Evolutionary conservation across 352 stramenopile genomes (phyloP), one percentile per base, ranked within the genome.

Genomic region (Phytophthora idaei): DNA sequence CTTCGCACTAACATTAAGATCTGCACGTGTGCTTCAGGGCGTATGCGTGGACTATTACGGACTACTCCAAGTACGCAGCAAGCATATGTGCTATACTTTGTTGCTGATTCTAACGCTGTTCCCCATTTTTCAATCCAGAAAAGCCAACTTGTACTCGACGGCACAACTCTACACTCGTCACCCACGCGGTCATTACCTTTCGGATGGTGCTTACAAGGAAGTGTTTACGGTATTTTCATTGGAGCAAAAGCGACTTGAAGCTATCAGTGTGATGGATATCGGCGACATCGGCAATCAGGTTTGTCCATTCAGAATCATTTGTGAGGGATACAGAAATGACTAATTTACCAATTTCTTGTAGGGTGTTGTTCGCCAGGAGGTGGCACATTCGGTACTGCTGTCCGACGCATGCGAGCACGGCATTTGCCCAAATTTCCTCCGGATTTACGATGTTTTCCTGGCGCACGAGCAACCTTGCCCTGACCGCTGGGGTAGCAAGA

Each of bases 341-440:
- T 45, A 17, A 42, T 3, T 45, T 7, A 15, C 12, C 14, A 25
- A 44, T 57, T 53, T 57, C 11, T 41, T 61, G 6, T 59, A 95
- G 85, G 74, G 84, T 59, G 80, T 98, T 28, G 80, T 99, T 41
- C 85, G 85, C 6, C 88, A 97, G 73, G 97, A 99, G 73, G 84
- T 99, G n/a, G 92, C 92, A 5, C 92, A 98, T 45, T 98, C 95
- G 2, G 65, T 97, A 12, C 67, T 98, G 67, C 73, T 99, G 2
- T 98, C 93, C 0, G 85, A 97, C 37, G 71, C 98, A 15, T 81
- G 94, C 0, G 81, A 89, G 39, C 74, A 83, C 12, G 84, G 87
- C 8, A 85, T 97, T 39, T 99, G 93, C 59, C 96, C 96, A 8
- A 98, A 99, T 65, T 99, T 99, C 65, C 82, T 99, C 5, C 74